phyloP scores from a whole-genome alignment of 805 yeast genomes.

The Isabelozyma gotoi region DNA sequence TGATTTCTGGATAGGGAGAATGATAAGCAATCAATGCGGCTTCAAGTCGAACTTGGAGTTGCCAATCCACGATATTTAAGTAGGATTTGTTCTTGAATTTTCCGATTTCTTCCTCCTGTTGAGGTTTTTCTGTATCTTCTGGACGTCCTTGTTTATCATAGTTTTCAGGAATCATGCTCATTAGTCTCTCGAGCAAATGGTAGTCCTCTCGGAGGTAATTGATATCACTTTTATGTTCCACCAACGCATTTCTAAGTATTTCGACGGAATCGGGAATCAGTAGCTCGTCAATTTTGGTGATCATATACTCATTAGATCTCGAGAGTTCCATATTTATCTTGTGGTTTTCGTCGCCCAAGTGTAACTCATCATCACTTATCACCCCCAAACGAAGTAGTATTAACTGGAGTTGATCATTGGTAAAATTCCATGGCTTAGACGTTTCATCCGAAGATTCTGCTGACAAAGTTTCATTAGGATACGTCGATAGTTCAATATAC shows the following conservation, averaged over 20 bases:
- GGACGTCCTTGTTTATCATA: slow-evolving; percentile 4
- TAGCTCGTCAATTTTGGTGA: slow-evolving; percentile 26
- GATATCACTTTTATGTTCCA: slow-evolving; percentile 32
- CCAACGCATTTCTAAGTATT: slow-evolving; percentile 35
- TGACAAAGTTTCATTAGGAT: background rate
- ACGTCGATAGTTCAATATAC: slow-evolving; percentile 1
- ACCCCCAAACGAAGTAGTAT: too few relatives aligned
- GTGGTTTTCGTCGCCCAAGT: background rate
- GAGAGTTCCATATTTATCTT: background rate
- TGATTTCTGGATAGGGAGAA: slow-evolving; percentile 42
- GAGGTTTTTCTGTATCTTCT: slow-evolving; percentile 5
- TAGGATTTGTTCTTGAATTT: slow-evolving; percentile 18
- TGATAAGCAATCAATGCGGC: slow-evolving; percentile 38
- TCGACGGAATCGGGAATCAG: slow-evolving; percentile 22
- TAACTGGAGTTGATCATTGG: too few relatives aligned
- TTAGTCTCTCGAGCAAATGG: slow-evolving; percentile 25
- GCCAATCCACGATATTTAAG: slow-evolving; percentile 30
- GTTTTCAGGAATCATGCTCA: slow-evolving; percentile 18
- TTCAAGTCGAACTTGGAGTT: slow-evolving; percentile 32
- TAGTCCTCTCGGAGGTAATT: slow-evolving; percentile 38
- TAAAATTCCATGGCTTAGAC: background rate
- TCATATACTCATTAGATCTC: slow-evolving; percentile 19
- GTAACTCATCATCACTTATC: background rate
- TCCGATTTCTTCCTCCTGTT: background rate
- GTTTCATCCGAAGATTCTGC: background rate